phyloP scores from a whole-genome alignment of 192 early-diverging fungal species.

The Coemansia sp. region DNA sequence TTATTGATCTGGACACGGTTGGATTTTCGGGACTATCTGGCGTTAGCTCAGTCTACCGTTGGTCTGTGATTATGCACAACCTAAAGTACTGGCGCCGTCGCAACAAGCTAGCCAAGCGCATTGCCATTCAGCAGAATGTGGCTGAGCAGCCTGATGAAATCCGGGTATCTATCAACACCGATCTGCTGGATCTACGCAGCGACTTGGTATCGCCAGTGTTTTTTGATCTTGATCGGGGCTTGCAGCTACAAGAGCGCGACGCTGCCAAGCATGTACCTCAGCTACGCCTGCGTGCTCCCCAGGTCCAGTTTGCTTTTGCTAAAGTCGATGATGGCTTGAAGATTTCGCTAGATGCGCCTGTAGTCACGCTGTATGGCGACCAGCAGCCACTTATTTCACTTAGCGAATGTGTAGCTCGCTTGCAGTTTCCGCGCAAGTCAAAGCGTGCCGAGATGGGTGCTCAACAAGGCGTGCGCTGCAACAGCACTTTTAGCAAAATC shows the following conservation, averaged over 20 bases:
- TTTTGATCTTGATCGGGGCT: slow-evolving; percentile 28
- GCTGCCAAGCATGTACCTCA: slow-evolving; percentile 21
- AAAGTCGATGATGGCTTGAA: slow-evolving; percentile 30
- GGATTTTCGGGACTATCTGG: slow-evolving; percentile 23
- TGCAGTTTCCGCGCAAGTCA: slow-evolving; percentile 31
- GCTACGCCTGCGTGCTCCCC: slow-evolving; percentile 42
- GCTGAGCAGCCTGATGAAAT: slow-evolving; percentile 35
- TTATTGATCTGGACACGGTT: slow-evolving; percentile 29
- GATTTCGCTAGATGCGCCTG: slow-evolving; percentile 25
- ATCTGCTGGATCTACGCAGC: slow-evolving; percentile 35
- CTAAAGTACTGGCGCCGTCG: slow-evolving; percentile 48
- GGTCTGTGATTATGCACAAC: slow-evolving; percentile 51
- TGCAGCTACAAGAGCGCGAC: neutral
- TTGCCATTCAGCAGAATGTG: slow-evolving; percentile 26
- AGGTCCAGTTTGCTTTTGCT: slow-evolving; percentile 21
- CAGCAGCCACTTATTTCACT: slow-evolving; percentile 43
- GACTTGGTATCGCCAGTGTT: slow-evolving; percentile 40
- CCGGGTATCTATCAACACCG: slow-evolving; percentile 34
- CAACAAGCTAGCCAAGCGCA: slow-evolving; percentile 37
- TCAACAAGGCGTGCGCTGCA: slow-evolving; percentile 41
- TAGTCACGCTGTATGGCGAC: slow-evolving; percentile 41
- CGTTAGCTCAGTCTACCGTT: slow-evolving; percentile 47
- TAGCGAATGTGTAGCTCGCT: slow-evolving; percentile 18
- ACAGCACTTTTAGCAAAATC: slow-evolving; percentile 38
- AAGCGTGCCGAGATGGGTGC: slow-evolving; percentile 32